These are phyloP conservation scores for Saksenaea vasiformis DNA, from an alignment of 371 early-diverging fungal species.

Conservation along the genomic window DNA sequence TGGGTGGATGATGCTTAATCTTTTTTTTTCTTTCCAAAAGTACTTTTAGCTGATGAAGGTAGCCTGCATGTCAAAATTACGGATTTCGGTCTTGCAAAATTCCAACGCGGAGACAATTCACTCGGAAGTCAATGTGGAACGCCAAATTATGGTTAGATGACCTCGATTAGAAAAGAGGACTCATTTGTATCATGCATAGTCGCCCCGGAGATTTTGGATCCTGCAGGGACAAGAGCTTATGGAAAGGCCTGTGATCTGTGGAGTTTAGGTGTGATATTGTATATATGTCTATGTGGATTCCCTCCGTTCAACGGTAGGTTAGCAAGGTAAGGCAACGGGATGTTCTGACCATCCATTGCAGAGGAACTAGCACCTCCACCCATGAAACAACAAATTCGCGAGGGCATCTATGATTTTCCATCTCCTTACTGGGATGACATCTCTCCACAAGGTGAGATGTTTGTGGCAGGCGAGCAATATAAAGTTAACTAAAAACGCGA, in stretches of 20 bases:
- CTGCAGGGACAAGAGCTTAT: conserved; percentile 67
- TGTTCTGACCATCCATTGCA: conserved; percentile 1
- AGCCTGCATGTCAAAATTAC: conserved; percentile 80
- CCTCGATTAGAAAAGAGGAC: neutral
- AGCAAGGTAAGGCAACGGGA: neutral
- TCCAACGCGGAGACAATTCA: conserved; percentile 53
- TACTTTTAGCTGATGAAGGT: conserved; percentile 68
- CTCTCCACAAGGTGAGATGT: conserved; percentile 58
- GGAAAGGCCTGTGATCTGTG: conserved; percentile 94
- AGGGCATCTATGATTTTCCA: conserved; percentile 80
- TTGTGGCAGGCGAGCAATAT: neutral
- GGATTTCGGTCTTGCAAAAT: conserved; percentile 95
- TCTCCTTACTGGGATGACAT: conserved; percentile 84
- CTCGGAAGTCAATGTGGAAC: conserved; percentile 93
- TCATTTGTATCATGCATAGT: conserved; percentile 35
- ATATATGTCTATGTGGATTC: conserved; percentile 94
- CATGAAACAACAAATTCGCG: conserved; percentile 68
- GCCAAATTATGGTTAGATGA: conserved; percentile 84
- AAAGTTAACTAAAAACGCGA: neutral
- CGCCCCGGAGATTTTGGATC: conserved; percentile 92
- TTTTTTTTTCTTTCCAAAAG: conserved; percentile 80
- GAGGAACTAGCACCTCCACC: conserved; percentile 21
- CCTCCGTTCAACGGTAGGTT: conserved; percentile 86
- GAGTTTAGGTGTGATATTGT: conserved; percentile 98
- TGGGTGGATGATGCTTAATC: conserved; percentile 22